Evolutionary conservation across 306 rosid genomes (phyloP).

Genomic region (Lagenaria siceraria): DNA sequence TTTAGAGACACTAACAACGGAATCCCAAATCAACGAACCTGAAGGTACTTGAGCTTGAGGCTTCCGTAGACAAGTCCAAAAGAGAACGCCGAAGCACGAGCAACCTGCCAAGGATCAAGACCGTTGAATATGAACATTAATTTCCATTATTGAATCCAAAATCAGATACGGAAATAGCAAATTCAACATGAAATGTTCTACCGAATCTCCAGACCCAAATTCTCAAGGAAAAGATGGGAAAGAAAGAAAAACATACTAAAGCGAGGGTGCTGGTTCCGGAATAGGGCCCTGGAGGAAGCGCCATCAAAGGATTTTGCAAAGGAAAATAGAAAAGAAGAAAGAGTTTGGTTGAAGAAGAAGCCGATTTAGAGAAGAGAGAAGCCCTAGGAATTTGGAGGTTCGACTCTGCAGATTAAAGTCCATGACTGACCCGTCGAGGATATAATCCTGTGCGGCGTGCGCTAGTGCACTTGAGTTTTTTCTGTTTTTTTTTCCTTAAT

Average conservation of each 20-base stretch:
- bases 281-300: background rate
- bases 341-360: background rate
- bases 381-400: background rate
- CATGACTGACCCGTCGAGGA: background rate
- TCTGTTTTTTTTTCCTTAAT: too few species aligned
- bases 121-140: background rate
- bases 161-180: background rate
- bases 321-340: background rate
- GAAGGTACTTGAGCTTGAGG: slow-evolving; percentile 64
- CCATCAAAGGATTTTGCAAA: background rate
- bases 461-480: background rate
- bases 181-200: background rate
- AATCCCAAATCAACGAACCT: slow-evolving; percentile 20
- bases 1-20: too few species aligned
- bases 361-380: background rate
- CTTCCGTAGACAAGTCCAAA: slow-evolving; percentile 74
- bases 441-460: background rate
- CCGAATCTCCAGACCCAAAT: background rate
- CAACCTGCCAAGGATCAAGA: slow-evolving; percentile 42
- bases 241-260: slow-evolving; percentile 28
- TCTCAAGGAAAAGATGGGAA: background rate
- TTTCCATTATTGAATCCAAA: background rate
- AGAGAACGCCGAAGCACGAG: slow-evolving; percentile 82
- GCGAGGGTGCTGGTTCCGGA: slow-evolving; percentile 58
- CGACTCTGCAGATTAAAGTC: background rate